Percentiles rank a stretch among this genome's conserved stretches.
These are phyloP conservation scores for Annulohypoxylon moriforme DNA, from an alignment of 495 filamentous ascomycete genomes.

Conservation along the genomic window DNA sequence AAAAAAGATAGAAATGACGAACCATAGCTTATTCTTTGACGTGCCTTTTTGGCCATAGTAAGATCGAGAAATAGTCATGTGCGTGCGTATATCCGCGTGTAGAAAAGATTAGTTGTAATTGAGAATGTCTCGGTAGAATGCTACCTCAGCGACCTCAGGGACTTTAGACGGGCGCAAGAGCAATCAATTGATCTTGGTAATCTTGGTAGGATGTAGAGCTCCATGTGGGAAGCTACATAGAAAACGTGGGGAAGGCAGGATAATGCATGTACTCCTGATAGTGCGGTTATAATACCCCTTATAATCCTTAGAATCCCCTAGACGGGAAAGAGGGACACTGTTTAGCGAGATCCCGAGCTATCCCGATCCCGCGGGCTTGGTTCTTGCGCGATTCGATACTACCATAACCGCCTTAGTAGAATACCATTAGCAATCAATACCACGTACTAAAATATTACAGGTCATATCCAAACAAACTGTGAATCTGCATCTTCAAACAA, in stretches of 20 bases:
- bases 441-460: neutral
- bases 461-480: neutral
- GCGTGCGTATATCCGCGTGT: conserved; percentile 22
- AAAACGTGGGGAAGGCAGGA: conserved; percentile 8
- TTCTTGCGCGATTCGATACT: neutral
- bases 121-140: conserved; percentile 28
- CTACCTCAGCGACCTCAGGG: conserved; percentile 3
- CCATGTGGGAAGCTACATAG: conserved; percentile 7
- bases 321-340: neutral
- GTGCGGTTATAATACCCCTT: neutral
- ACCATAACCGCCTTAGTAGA: neutral
- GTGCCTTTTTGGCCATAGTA: conserved; percentile 70
- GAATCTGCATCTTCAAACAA: neutral
- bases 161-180: neutral
- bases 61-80: conserved; percentile 51
- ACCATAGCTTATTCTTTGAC: conserved; percentile 76
- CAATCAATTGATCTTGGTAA: conserved; percentile 12
- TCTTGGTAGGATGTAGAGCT: neutral
- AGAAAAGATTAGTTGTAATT: conserved; percentile 25
- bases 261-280: neutral
- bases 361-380: conserved; percentile 8
- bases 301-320: too few relatives aligned
- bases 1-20: conserved; percentile 39
- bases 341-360: conserved; percentile 6
- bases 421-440: neutral